Base-by-base conservation (phyloP, 225 moss, liverwort and hornwort genomes). In the Antitrichia curtipendula region DNA sequence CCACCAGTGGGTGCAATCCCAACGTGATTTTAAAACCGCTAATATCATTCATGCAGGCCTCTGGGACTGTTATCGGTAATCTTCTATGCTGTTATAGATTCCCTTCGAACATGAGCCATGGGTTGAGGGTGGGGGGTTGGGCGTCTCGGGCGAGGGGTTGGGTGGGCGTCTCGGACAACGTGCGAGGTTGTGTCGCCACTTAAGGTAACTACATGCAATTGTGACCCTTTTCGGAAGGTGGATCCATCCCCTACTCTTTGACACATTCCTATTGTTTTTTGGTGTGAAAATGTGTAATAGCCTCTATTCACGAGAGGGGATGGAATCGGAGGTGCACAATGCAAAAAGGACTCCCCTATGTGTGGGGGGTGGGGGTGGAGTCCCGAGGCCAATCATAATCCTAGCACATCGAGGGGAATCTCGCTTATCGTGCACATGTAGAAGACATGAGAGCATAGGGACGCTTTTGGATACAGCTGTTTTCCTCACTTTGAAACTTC, bases 391-490 rank as follows among this genome's bases (percentile, higher is more conserved):
- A 80, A 80, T 60, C 45, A 61, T 80, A 21, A 22, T 14, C 1
- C 6, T 3, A 14, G 8, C 9, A 45, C 7, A 61, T 43, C 4
- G 2, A 45, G 15, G 45, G 45, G 45, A 80, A 80, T 61, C 32
- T 80, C 22, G 32, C 7, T 31, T 22, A 32, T 15, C 43, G 32
- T 80, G 60, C 7, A 45, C 1, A 1, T 1, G 2, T 14, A 22
- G 43, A 60, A 43, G 80, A 60, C 4, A 45, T 6, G 29, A 43
- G 3, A 45, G 32, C 1, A 6, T 1, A 41, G 2, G 1, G 9
- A 9, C 0, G 9, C 6, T 21, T 14, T 0, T 16, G 0, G 8
- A 0, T 32, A 15, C 4, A 43, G 2, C 3, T 32, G 1, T 45
- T 80, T 21, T 43, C 7, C 20, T 18, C 10, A 10, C 32, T 45